Base-by-base conservation (phyloP, 1,139 yeast species). In the Nakaseomyces bracarensis region DNA sequence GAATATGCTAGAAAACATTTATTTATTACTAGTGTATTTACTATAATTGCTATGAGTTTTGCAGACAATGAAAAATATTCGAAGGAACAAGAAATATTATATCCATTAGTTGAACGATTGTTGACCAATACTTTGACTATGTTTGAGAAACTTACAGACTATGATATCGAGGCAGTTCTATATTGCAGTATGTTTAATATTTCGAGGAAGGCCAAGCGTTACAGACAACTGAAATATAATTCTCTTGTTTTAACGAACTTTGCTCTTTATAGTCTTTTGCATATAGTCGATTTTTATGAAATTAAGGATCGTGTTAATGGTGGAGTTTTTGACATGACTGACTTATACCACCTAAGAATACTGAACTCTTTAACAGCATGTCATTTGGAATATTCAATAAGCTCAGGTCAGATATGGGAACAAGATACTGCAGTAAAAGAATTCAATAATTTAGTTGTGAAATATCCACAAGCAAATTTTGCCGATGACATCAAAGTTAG, bases 131-230 rank as follows among this genome's bases (percentile, higher is more conserved):
- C 75, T 1, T 51, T 71, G 26, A 63, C 74, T 11, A 69, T 75
- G 64, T 58, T 59, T 3, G 69, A 67, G 37, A 72, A 74, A n/a
- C 52, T 75, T 23, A 70, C 70, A 5, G 76, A 71, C 46, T 75
- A 72, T 52, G 80, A 75, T 48, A 67, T 74, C 34, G 81, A 75
- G 50, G 78, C 77, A 0, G 64, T 75, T 15, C 52, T 74, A 20
- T 75, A 74, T 50, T 64, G 75, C 43, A 66, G 75, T 14, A 57
- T 71, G 55, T 75, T 72, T 50, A 71, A 71, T 47, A 67, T 73
- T 35, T 71, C 77, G 0, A 62, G 77, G 48, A 72, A 72, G 44
- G 71, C 76, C 3, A 61, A 65, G 36, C 47, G 60, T 21, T 57
- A 58, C 43, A 49, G 65, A 40, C 79, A 74, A 51, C 62, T 69